Base-by-base conservation (phyloP, 192 early-diverging fungal species). In the Coemansia sp. region DNA sequence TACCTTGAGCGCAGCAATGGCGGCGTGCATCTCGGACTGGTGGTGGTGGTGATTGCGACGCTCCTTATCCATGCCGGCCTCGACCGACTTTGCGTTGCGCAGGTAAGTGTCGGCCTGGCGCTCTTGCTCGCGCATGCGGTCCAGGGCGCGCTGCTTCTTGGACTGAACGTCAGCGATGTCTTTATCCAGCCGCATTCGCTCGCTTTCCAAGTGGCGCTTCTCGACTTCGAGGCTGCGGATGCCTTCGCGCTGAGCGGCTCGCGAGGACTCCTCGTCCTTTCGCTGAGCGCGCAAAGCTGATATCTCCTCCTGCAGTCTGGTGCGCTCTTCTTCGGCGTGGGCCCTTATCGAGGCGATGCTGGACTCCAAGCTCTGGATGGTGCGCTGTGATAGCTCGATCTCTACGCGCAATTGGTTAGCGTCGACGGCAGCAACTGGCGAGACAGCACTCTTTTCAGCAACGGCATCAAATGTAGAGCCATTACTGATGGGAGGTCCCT, bases 211-310 rank as follows among this genome's bases (percentile, higher is more conserved):
- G 32, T 41, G 49, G 49, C 77, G 77, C 51, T 80, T 80, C 39
- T 74, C 68, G 1, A 68, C 62, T 53, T 80, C 77, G 27, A 80
- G 62, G 42, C 68, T 64, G 47, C 72, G 71, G 31, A 80, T 74
- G 25, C 14, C 49, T 20, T 71, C 72, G 27, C 68, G 68, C 64
- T 74, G 77, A 2, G 38, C 40, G 10, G 68, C 62, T 17, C 59
- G 67, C 1, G 62, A 27, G 19, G 19, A 59, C 38, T 80, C 77
- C 12, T 74, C 68, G 2, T 64, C 68, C 51, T 80, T 80, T 27
- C 77, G 72, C 41, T 47, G 38, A 4, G 62, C 24, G 1, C 71
- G 71, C 42, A 80, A 57, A 56, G 65, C 65, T 7, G 68, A 60
- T 22, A 68, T 68, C 57, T 70, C 68, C 14, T 65, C 45, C 32